Percentiles rank a stretch among this genome's conserved stretches.
phyloP scores from a whole-genome alignment of 2,329 filamentous ascomycete genomes.

The Thielaviopsis euricoi region DNA sequence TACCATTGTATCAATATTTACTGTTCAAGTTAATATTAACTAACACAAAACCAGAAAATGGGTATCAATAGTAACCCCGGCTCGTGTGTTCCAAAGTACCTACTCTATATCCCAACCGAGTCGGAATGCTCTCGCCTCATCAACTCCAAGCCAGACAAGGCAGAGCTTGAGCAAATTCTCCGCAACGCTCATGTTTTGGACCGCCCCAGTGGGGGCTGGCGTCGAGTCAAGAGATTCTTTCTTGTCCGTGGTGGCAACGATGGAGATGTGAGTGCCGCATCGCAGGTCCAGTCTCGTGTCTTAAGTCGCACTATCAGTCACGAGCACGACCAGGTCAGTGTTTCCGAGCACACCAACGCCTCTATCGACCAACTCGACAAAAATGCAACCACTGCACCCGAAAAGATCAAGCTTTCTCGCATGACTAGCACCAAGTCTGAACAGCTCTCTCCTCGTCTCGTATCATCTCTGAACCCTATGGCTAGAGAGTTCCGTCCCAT shows the following conservation, averaged over 20 bases:
- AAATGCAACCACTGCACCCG: not conserved
- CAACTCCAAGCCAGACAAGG: slow-evolving; percentile 1
- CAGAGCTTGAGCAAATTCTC: slow-evolving; percentile 7
- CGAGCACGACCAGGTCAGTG: not conserved
- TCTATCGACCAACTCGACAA: not conserved
- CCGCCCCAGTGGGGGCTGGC: not conserved
- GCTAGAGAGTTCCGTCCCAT: slow-evolving; percentile 1
- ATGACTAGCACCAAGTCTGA: not conserved
- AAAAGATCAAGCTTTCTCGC: not conserved
- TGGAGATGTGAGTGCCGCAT: not conserved
- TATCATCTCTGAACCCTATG: not conserved
- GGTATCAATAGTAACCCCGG: not conserved
- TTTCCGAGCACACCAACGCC: not conserved
- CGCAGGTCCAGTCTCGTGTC: not conserved
- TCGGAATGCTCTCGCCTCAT: slow-evolving; percentile 8
- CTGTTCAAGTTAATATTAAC: not conserved
- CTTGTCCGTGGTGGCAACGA: slow-evolving; percentile 3
- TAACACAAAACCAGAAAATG: not conserved
- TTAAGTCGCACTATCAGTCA: not conserved
- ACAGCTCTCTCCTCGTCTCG: not conserved
- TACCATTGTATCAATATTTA: too few species aligned
- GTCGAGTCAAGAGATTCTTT: slow-evolving; percentile 8
- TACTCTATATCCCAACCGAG: slow-evolving; percentile 10
- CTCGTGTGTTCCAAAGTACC: not conserved
- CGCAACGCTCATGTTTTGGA: slow-evolving; percentile 3